Base-by-base conservation (phyloP, 176 grass and related monocot genomes). In the Rhynchospora tenuis region DNA sequence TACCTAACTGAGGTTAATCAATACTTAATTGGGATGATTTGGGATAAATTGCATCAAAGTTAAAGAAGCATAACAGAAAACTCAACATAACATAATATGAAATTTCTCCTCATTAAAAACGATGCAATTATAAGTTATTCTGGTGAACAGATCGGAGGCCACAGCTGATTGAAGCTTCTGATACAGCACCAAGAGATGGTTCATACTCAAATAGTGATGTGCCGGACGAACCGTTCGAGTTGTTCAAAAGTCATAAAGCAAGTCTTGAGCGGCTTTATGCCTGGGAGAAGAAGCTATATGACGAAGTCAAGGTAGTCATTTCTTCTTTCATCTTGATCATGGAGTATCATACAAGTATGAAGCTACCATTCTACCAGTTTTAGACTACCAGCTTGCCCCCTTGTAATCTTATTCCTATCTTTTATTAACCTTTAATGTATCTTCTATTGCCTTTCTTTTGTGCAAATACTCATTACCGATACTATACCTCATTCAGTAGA, bases 271-370 rank as follows among this genome's bases (percentile, higher is more conserved):
- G 92, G 84, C 89, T 98, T 29, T 91, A 94, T 86, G 84, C 81
- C 45, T 98, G 92, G 95, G 95, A 94, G 79, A 98, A 98, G 89
- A 98, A 86, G 74, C 75, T 94, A 44, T 94, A 94, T 64, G 87
- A 98, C 42, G 95, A 98, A 79, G 95, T 98, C 81, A 93, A 86
- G 87, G 95, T 98, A 86, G 60, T 64, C 7, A 59, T 51, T 74
- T 50, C 16, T 22, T 73, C 14, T 5, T 52, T 58, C 72, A 8
- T 22, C 46, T 76, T 76, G 28, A 76, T 76, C 48, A 31, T 6
- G 14, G 24, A 76, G 48, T 55, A 0, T 23, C 47, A 28, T 76
- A 3, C 48, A 55, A 76, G 13, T 9, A 45, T 20, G 9, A n/a
- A 10, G 48, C 9, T 48, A 7, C 47, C 20, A 27, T 16, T 7